phyloP scores from a whole-genome alignment of 495 filamentous ascomycete species.

The Acidiella bohemica region DNA sequence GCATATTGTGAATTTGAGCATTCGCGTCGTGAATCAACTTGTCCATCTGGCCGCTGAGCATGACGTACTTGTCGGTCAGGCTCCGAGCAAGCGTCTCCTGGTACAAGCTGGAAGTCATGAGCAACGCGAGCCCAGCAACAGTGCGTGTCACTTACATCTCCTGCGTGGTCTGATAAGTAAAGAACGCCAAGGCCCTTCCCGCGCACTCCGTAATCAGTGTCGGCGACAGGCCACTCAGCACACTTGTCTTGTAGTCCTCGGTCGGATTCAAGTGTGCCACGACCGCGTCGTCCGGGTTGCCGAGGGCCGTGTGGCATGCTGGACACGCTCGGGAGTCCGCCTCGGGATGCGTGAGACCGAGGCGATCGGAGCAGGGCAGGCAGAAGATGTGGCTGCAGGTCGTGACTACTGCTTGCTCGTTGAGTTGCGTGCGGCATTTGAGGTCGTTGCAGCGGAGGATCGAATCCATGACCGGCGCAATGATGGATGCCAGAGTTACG shows the following conservation, averaged over 20 bases:
- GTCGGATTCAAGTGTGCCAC: conserved; percentile 65
- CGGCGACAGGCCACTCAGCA: conserved; percentile 73
- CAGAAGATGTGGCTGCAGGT: conserved; percentile 95
- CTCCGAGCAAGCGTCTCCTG: conserved; percentile 64
- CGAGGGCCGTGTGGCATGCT: conserved; percentile 59
- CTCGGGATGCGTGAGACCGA: conserved; percentile 49
- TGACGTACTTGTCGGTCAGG: conserved; percentile 60
- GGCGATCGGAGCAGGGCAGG: conserved; percentile 52
- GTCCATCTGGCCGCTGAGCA: conserved; percentile 58
- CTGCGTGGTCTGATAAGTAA: conserved; percentile 81
- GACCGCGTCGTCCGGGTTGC: conserved; percentile 65
- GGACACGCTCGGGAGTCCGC: conserved; percentile 54
- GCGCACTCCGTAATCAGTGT: conserved; percentile 83
- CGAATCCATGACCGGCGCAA: conserved; percentile 50
- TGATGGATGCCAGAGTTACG: too few species aligned
- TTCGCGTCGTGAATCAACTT: conserved; percentile 74
- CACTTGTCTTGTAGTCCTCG: conserved; percentile 88
- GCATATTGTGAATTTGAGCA: conserved; percentile 54
- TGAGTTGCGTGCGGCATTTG: conserved; percentile 61
- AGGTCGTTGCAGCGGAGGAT: conserved; percentile 67
- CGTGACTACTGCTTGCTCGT: conserved; percentile 71
- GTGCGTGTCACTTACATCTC: conserved; percentile 51
- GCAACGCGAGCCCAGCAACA: neutral
- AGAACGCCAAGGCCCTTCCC: conserved; percentile 70
- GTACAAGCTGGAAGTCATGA: conserved; percentile 48